Base-by-base conservation (phyloP, 768 basidiomycete species). In the Dacryopinax primogenitus region DNA sequence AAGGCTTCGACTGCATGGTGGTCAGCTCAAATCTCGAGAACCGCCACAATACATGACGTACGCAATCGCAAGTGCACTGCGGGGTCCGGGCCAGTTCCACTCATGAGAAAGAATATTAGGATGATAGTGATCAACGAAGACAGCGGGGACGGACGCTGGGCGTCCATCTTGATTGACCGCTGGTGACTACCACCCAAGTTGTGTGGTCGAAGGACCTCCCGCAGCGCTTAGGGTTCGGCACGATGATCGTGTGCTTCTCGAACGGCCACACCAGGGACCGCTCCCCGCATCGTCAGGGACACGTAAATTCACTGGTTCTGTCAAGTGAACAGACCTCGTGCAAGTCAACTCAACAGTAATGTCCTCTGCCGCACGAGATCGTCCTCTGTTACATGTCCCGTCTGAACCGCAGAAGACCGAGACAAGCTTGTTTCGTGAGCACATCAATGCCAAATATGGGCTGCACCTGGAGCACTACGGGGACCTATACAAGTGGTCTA, bases 31-130 rank as follows among this genome's bases (percentile, higher is more conserved):
- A 81, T 83, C 66, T 83, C 78, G 16, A 82, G 80, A 3, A 84
- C 75, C 66, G 82, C 82, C 71, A 87, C 86, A 69, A 23, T 12
- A 62, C 37, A 28, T 7, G 63, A 63, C 69, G 41, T 32, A 70
- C 69, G 33, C 16, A 68, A 39, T 36, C 39, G 51, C 4, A 34
- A 62, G 18, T 63, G 66, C 4, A 66, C 41, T 30, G 62, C 33
- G 6, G 63, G 62, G 41, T 70, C 68, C 0, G 65, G 62, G 66
- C 81, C 85, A 66, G 86, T 84, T 69, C 84, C 89, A 58, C 86
- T 87, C 73, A 91, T 82, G 82, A 91, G 80, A 75, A 87, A 90
- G 30, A 91, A 77, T 71, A 90, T 79, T 66, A 91, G 82, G 69
- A 79, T 81, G 64, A 90, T 78, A 77, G 92, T 84, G 35, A 91